Evolutionary conservation across 202 grass and related monocot genomes (phyloP).

Genomic region (Bolboschoenoplectus hybrid): DNA sequence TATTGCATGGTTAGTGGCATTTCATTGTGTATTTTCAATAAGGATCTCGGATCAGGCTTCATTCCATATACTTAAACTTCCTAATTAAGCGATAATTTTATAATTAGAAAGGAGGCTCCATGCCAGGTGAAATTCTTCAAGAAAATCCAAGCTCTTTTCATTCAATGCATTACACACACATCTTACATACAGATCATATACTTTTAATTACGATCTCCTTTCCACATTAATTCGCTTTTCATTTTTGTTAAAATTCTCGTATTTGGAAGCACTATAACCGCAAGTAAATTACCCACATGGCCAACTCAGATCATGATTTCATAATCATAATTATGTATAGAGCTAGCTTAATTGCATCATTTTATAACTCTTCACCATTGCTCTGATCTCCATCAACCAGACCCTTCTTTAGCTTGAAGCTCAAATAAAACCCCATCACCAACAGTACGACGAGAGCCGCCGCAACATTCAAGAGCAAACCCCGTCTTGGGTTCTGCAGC

Average conservation of each 20-base stretch:
- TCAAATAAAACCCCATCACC: constrained; percentile 53
- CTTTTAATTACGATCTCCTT: not conserved
- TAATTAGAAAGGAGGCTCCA: constrained; percentile 1
- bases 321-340: not conserved
- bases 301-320: not conserved
- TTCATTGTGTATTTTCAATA: not conserved
- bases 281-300: not conserved
- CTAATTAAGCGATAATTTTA: not conserved
- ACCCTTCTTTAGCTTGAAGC: constrained; percentile 46
- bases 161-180: not conserved
- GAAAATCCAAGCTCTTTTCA: constrained; percentile 24
- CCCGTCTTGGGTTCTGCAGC: not conserved
- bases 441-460: constrained; percentile 53
- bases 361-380: constrained; percentile 14
- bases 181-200: not conserved
- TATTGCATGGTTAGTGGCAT: not conserved
- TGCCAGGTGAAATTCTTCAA: constrained; percentile 6
- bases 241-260: not conserved
- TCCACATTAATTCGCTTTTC: not conserved
- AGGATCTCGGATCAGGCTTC: constrained; percentile 53
- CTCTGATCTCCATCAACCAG: not conserved
- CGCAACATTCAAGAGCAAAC: constrained; percentile 57
- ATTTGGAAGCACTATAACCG: not conserved
- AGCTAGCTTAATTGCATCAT: not conserved
- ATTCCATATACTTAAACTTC: constrained; percentile 40